Conservation (phyloP, 1,284 basidiomycete species). For the Exsudoporus floridanus region DNA sequence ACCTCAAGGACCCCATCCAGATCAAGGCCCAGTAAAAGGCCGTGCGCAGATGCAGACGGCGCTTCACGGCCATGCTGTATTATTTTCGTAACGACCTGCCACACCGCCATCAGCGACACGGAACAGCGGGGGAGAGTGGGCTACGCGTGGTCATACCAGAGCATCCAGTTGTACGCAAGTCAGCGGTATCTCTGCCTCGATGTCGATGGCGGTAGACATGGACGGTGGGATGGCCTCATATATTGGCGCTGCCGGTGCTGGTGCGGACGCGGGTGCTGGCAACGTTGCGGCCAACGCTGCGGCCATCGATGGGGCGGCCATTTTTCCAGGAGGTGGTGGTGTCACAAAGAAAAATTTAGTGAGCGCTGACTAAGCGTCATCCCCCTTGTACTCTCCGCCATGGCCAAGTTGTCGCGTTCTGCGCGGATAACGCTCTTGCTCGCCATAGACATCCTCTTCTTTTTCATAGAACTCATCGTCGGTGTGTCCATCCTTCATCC, state of each 20-base stretch:
- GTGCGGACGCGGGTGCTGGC: constrained; percentile 61
- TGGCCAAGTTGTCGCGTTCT: constrained; percentile 64
- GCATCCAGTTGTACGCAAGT: constrained; percentile 80
- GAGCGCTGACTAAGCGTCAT: constrained; percentile 26
- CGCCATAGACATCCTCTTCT: constrained; percentile 86
- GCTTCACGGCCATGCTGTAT: constrained; percentile 81
- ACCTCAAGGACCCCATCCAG: constrained; percentile 89
- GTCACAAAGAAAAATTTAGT: background rate
- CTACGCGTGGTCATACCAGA: constrained; percentile 50
- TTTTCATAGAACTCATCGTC: constrained; percentile 87
- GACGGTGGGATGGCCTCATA: constrained; percentile 84
- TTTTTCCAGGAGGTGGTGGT: constrained; percentile 21
- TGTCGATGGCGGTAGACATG: constrained; percentile 87
- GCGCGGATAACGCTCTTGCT: constrained; percentile 80
- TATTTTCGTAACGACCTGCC: constrained; percentile 88
- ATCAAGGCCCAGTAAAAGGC: constrained; percentile 88
- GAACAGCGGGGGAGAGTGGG: background rate
- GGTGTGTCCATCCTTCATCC: constrained; percentile 46
- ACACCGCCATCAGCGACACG: constrained; percentile 16
- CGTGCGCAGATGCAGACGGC: constrained; percentile 68
- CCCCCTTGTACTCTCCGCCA: constrained; percentile 21
- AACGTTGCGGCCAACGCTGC: constrained; percentile 83
- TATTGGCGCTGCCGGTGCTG: constrained; percentile 59
- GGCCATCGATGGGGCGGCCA: constrained; percentile 80
- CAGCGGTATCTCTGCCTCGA: constrained; percentile 83